Percentiles rank a stretch among this genome's conserved stretches.
Conservation (phyloP, 2,329 filamentous ascomycete genomes). For the Beauveria medogensis region DNA sequence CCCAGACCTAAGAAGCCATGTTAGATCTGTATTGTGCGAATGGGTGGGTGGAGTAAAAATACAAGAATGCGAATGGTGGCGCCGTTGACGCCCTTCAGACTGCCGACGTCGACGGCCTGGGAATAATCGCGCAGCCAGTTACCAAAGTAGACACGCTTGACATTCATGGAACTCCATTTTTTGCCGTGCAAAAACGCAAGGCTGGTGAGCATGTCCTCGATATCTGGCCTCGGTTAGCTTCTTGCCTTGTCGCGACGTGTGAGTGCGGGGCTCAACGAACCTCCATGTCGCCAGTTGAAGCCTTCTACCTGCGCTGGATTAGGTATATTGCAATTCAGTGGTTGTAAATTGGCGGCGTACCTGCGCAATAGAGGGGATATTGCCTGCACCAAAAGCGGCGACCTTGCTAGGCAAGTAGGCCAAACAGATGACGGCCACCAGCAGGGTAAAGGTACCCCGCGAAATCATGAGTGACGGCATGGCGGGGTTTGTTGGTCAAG, state of each 20-base stretch:
- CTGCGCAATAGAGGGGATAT: conserved; percentile 57
- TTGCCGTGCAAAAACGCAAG: conserved; percentile 70
- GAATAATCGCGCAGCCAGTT: conserved; percentile 86
- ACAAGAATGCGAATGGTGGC: conserved; percentile 70
- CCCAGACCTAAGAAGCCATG: conserved; percentile 49
- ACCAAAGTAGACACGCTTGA: conserved; percentile 74
- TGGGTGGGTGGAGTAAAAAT: conserved; percentile 12
- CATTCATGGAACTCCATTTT: conserved; percentile 75
- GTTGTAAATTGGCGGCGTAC: conserved; percentile 17
- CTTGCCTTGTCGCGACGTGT: background rate
- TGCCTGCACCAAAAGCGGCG: conserved; percentile 60
- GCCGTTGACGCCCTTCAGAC: conserved; percentile 68
- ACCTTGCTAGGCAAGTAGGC: conserved; percentile 49
- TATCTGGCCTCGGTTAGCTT: conserved; percentile 40
- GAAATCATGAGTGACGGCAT: conserved; percentile 42
- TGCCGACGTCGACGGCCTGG: conserved; percentile 74
- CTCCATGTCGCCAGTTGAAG: conserved; percentile 62
- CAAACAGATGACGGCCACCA: conserved; percentile 42
- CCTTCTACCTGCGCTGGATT: conserved; percentile 49
- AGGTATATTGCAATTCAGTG: background rate
- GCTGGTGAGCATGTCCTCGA: conserved; percentile 74
- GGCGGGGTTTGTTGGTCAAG: conserved; percentile 9
- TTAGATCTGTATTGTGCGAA: background rate
- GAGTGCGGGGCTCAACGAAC: conserved; percentile 24
- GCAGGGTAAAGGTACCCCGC: conserved; percentile 44